Conservation (phyloP, 495 filamentous ascomycete species). For the Trichoderma asperelloides region DNA sequence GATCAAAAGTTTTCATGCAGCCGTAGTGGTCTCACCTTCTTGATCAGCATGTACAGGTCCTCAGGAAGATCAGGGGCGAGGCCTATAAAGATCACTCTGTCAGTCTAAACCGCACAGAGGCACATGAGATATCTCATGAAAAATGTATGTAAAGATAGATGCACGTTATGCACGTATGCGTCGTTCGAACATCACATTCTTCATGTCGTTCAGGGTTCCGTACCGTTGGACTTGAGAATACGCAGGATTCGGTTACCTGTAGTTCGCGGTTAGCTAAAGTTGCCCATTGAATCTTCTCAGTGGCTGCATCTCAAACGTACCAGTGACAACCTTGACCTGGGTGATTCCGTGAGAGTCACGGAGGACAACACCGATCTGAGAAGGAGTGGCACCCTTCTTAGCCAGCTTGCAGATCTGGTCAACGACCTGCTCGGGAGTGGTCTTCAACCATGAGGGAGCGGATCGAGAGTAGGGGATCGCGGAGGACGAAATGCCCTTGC, state of each 20-base stretch:
- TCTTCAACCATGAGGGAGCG: constrained; percentile 86
- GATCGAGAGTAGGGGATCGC: constrained; percentile 94
- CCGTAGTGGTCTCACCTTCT: constrained; percentile 63
- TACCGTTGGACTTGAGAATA: constrained; percentile 78
- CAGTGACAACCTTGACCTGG: constrained; percentile 93
- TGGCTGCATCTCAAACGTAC: constrained; percentile 42
- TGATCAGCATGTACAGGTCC: constrained; percentile 95
- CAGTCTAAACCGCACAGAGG: constrained; percentile 98
- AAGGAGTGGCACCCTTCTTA: constrained; percentile 92
- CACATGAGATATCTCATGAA: constrained; percentile 20
- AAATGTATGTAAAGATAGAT: neutral
- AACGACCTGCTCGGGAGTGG: constrained; percentile 78
- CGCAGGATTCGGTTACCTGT: constrained; percentile 98
- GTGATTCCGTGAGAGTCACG: constrained; percentile 95
- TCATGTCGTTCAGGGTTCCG: constrained; percentile 17
- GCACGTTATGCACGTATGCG: neutral
- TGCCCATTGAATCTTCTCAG: neutral
- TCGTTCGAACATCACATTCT: constrained; percentile 10
- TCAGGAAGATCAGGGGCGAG: constrained; percentile 96
- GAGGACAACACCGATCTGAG: constrained; percentile 97
- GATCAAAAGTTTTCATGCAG: neutral
- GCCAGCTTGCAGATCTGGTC: constrained; percentile 99
- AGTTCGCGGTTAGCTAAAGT: constrained; percentile 16
- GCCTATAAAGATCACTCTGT: constrained; percentile 88
- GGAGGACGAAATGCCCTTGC: constrained; percentile 94